These are phyloP conservation scores for Stellera chamaejasme DNA, from an alignment of 345 rosid species.

Conservation along the genomic window DNA sequence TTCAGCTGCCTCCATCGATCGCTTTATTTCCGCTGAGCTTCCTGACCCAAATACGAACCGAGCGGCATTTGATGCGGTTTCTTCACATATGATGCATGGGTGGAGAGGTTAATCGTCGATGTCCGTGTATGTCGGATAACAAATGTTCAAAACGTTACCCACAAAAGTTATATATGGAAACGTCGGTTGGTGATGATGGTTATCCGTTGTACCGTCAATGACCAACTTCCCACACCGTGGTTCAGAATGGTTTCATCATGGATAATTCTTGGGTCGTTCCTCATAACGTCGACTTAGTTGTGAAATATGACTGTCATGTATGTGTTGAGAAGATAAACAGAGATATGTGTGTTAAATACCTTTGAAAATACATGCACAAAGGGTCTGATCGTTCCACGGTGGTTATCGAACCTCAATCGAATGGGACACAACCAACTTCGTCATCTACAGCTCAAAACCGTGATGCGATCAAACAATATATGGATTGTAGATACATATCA, in stretches of 20 bases:
- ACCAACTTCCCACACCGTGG: not conserved
- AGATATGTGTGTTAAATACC: no score
- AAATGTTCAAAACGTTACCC: not conserved
- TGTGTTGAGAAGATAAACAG: no score
- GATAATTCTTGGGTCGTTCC: no score
- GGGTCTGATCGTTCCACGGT: not conserved
- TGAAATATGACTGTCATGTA: no score
- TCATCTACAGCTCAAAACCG: not conserved
- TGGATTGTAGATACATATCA: not conserved
- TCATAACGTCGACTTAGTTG: no score
- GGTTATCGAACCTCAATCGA: not conserved
- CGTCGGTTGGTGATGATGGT: not conserved
- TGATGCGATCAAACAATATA: not conserved
- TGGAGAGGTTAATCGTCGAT: not conserved
- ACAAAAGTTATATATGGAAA: not conserved
- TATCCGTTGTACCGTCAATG: not conserved
- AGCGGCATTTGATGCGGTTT: not conserved
- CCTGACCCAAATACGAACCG: no score
- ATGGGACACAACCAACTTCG: not conserved
- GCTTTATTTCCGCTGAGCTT: not conserved
- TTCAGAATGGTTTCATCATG: not conserved
- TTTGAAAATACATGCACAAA: no score
- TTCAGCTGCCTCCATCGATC: not conserved
- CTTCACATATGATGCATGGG: slow-evolving; percentile 7
- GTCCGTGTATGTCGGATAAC: not conserved